Percentiles rank a stretch among this genome's conserved stretches.
These are phyloP conservation scores for Eryngium alpinum DNA, from an alignment of 140 eudicot species.

Conservation along the genomic window DNA sequence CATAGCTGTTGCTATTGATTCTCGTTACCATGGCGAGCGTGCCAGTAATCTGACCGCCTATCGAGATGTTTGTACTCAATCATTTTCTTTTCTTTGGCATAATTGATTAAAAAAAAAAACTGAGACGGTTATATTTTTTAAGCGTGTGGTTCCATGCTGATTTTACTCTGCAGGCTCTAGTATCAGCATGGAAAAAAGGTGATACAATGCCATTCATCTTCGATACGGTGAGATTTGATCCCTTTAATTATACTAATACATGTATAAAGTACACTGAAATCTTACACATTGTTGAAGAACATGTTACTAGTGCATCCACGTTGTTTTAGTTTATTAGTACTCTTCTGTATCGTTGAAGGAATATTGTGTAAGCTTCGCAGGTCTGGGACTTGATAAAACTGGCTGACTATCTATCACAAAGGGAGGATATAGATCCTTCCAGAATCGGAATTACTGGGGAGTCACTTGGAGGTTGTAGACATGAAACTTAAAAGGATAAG, in stretches of 20 bases:
- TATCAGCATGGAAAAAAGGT: conserved; percentile 80
- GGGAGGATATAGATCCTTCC: conserved; percentile 74
- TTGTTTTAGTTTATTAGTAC: not conserved
- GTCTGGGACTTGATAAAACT: conserved; percentile 93
- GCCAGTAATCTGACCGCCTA: conserved; percentile 72
- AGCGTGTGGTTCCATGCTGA: not conserved
- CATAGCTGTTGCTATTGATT: conserved; percentile 78
- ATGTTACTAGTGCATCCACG: not conserved
- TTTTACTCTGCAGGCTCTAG: conserved; percentile 52
- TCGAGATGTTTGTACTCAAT: conserved; percentile 49
- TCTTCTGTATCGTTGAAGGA: not conserved
- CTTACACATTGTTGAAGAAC: not conserved
- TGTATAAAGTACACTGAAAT: not conserved
- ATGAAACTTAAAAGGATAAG: conserved; percentile 10
- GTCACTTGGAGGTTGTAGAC: conserved; percentile 87
- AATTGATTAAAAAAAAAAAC: not conserved
- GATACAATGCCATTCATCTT: conserved; percentile 96
- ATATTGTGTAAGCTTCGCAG: conserved; percentile 29
- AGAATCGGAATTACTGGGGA: conserved; percentile 92
- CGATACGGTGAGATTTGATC: conserved; percentile 58
- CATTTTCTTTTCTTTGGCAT: not conserved
- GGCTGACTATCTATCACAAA: conserved; percentile 67
- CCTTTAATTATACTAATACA: not conserved
- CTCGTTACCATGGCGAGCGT: conserved; percentile 99
- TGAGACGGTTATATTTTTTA: not conserved